These are phyloP conservation scores for Datisca glomerata DNA, from an alignment of 306 rosid species.

Conservation along the genomic window DNA sequence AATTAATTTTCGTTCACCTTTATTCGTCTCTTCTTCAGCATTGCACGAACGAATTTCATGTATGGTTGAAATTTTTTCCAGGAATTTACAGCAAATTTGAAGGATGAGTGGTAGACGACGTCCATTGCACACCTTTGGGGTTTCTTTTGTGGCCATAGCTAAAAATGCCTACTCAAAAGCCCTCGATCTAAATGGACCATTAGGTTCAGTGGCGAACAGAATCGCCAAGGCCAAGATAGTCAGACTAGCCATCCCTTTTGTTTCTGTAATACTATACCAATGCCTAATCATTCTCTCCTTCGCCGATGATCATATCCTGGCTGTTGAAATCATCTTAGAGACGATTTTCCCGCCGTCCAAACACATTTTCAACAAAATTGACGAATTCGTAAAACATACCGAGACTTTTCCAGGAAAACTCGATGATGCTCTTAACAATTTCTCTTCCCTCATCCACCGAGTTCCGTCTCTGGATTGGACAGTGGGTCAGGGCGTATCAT, in stretches of 20 bases:
- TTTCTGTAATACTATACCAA: conserved; percentile 20
- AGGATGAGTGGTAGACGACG: conserved; percentile 36
- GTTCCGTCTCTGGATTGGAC: conserved; percentile 26
- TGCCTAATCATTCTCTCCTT: conserved; percentile 40
- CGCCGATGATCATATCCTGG: conserved; percentile 35
- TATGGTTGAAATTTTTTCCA: too few species aligned
- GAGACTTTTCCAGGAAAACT: conserved; percentile 33
- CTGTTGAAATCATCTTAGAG: conserved; percentile 25
- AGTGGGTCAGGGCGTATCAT: conserved; percentile 20
- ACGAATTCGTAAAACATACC: conserved; percentile 21
- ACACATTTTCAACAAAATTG: conserved; percentile 35
- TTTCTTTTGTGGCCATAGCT: conserved; percentile 31
- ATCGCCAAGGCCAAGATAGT: conserved; percentile 11
- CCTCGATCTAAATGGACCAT: conserved; percentile 35
- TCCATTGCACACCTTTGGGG: conserved; percentile 54
- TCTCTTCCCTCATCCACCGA: conserved; percentile 20
- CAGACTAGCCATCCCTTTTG: conserved; percentile 26
- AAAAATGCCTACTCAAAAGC: conserved; percentile 20
- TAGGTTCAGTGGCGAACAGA: conserved; percentile 34
- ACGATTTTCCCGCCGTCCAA: conserved; percentile 39
- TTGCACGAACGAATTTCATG: too few species aligned
- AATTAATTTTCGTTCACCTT: too few species aligned
- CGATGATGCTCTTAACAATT: conserved; percentile 24
- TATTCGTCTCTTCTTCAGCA: too few species aligned
- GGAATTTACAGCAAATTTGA: too few species aligned